Evolutionary conservation across 371 early-diverging fungal genomes (phyloP), one percentile per base, ranked within the genome.

Genomic region (Mortierella sp.): DNA sequence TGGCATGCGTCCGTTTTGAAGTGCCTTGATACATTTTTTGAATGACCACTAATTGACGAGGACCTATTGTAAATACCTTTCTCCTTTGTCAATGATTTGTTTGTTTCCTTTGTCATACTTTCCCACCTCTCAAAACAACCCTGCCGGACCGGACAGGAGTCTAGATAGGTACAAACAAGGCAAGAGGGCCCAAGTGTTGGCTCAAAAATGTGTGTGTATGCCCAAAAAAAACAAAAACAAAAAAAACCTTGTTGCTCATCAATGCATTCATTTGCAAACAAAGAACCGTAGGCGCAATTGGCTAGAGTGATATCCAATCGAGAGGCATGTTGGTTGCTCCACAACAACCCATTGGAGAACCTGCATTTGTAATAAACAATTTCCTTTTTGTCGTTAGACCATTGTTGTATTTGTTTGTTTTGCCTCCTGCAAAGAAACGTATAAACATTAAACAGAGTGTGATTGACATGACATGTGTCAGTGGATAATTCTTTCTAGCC

Each of bases 281-380:
- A 16, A 52, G 52, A 49, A 52, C 52, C 0, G 14, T 35, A 22
- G 51, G 72, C 61, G 54, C 30, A 60, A 72, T 65, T 72, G 59
- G 68, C 68, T 39, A 11, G 37, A 43, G 28, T 12, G 32, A 18
- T 28, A 26, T 24, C 68, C 68, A 67, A 67, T 67, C 65, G 24
- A 51, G 30, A 30, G 32, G 32, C 30, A 35, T 30, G 58, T 32
- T 58, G 30, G n/a, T 35, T 30, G 59, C 11, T 10, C 26, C 11
- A 58, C 26, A 32, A 35, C 16, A 11, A 37, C 20, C 22, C 45
- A 43, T 62, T 43, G 26, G 40, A 30, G 43, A n/a, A n/a, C n/a
- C n/a, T n/a, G n/a, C n/a, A n/a, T n/a, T n/a, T 11, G 11, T 43
- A 43, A 43, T 16, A 43, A 43, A 43, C 43, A 43, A 40, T 40